Base-by-base conservation (phyloP, 306 rosid genomes). In the Trifolium fragiferum region DNA sequence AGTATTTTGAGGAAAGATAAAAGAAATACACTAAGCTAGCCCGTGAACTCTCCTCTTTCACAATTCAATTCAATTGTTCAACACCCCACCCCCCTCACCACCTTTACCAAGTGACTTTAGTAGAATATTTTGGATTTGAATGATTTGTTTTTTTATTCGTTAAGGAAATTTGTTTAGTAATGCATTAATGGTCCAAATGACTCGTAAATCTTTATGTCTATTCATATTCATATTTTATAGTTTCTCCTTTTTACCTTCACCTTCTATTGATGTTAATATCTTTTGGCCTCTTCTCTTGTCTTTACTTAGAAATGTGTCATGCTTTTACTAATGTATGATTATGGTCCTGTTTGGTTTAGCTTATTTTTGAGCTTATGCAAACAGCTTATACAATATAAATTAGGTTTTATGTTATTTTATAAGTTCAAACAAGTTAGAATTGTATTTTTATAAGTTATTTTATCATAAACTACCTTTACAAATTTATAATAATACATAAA, bases 31-130 rank as follows among this genome's bases (percentile, higher is more conserved):
- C 66, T 57, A 21, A 18, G 60, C 57, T 72, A 20, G 51, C 77
- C 86, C 86, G 86, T 82, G 86, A 82, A 73, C 80, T 67, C 25
- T 72, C 41, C 33, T 41, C 49, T 61, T 76, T 46, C 79, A 49
- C 75, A 50, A 35, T 81, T 58, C 75, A 50, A 35, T 81, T 58
- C 85, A 81, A 66, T 81, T 58, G 72, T 72, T 71, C 67, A 57
- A 65, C 69, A 18, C n/a, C n/a, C 75, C n/a, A 12, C 49, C 6
- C 49, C 15, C 79, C 72, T 65, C 59, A 25, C 40, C 59, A 25
- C 40, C 7, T 54, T 21, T 78, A 46, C 46, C 55, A 47, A 74
- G 35, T 46, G 37, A 70, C 77, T 67, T 70, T 38, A 46, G 19
- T 44, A 57, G 19, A 44, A 66, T 58, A 58, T 16, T 64, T 16